Evolutionary conservation across 495 filamentous ascomycete species (phyloP), one percentile per base, ranked within the genome.

Genomic region (Neurospora sp.): DNA sequence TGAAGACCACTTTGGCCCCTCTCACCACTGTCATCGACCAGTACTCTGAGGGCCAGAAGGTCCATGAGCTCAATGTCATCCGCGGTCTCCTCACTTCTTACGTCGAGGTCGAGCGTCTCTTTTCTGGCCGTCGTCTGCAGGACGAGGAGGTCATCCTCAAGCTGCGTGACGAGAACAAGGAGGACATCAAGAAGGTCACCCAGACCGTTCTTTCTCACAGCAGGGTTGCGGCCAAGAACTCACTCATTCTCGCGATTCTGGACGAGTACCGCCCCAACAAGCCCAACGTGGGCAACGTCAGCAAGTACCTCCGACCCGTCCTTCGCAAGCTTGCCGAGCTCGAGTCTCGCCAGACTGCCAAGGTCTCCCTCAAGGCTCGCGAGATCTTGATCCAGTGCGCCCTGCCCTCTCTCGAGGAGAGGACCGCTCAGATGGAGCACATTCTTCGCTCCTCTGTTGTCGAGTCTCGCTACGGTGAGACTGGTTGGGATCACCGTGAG

Each of bases 351-450:
- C 85, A 92, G 68, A 94, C 94, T 16, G 92, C 96, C 72, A 99
- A 99, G 89, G 94, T 99, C 41, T 92, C 95, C 1, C 88, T 98
- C 77, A 98, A 98, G 86, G 95, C 96, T 41, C 92, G 96, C 76
- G 96, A 99, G 82, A 91, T 98, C 39, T 88, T 98, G 69, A 99
- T 99, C 72, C 96, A 98, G 83, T 98, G 93, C 75, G 94, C 96
- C 40, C 87, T 99, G 79, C 96, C 96, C 0, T 98, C 96, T 6
- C 86, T 99, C 31, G 96, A 98, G 81, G 96, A 99, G 87, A 89
- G 96, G 75, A 90, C 92, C 8, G 88, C 91, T 41, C 96, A 99
- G 83, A 98, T 99, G 96, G 96, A 98, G 84, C 95, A 98, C 82
- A 99, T 99, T 76, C 88, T 99, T 40, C 93, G 95, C 45, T 97